phyloP scores from a whole-genome alignment of 2,329 filamentous ascomycete genomes.

The Aspergillus clavatus region DNA sequence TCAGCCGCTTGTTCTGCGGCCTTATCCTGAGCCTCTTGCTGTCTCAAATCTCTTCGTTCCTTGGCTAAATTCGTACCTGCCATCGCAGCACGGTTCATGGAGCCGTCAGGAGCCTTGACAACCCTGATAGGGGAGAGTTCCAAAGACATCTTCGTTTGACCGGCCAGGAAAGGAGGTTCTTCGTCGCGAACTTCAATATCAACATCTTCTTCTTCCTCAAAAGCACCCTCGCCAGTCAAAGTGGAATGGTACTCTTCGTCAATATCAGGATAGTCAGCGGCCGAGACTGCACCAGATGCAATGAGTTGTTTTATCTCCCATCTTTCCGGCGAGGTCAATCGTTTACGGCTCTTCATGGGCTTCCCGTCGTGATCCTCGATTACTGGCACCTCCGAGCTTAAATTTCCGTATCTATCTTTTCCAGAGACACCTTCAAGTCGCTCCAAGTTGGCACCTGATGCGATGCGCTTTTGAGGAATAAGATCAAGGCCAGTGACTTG shows the following conservation, averaged over 20 bases:
- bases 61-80: conserved; percentile 82
- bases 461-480: conserved; percentile 69
- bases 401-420: conserved; percentile 54
- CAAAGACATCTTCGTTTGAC: conserved; percentile 93
- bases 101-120: conserved; percentile 97
- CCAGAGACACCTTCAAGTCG: conserved; percentile 59
- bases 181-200: conserved; percentile 97
- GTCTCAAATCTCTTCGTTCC: conserved; percentile 80
- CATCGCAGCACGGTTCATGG: conserved; percentile 94
- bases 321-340: conserved; percentile 91
- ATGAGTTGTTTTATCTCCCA: conserved; percentile 98
- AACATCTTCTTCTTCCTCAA: conserved; percentile 92
- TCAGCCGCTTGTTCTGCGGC: conserved; percentile 68
- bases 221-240: conserved; percentile 74
- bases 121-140: conserved; percentile 94
- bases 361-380: conserved; percentile 58
- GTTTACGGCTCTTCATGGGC: conserved; percentile 67
- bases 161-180: conserved; percentile 90
- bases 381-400: conserved; percentile 54
- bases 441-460: conserved; percentile 87
- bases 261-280: conserved; percentile 87
- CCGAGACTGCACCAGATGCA: conserved; percentile 87
- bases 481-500: conserved; percentile 82
- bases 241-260: conserved; percentile 91
- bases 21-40: conserved; percentile 79